Conservation (phyloP, 768 basidiomycete genomes). For the Pleurotus salmoneostramineus region DNA sequence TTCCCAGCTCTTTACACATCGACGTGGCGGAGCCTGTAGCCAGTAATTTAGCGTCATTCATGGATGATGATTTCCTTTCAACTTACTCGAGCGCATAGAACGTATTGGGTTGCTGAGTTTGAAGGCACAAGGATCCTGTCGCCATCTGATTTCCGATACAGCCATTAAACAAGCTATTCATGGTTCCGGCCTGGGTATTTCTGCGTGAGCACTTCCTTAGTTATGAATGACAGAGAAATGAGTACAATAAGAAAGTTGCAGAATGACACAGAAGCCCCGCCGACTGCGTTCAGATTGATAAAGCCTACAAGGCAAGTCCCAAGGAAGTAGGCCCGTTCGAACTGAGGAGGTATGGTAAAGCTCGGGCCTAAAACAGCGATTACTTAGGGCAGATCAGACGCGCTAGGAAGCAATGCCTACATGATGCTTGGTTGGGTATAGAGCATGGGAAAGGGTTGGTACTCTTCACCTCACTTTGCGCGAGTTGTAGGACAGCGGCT, state of each 20-base stretch:
- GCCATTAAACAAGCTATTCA: too few relatives aligned
- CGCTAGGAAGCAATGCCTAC: background rate
- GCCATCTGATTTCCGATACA: too few relatives aligned
- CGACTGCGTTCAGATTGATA: conserved; percentile 4
- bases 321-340: conserved; percentile 7
- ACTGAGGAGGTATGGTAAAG: conserved; percentile 4
- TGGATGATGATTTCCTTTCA: background rate
- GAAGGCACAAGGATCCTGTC: too few relatives aligned
- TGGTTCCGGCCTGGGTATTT: background rate
- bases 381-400: too few relatives aligned
- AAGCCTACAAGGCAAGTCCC: conserved; percentile 6
- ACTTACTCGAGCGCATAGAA: background rate
- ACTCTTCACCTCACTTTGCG: background rate
- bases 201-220: background rate
- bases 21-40: background rate
- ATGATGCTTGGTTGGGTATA: background rate
- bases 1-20: background rate
- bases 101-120: background rate
- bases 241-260: conserved; percentile 6
- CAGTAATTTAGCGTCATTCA: background rate
- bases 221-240: background rate
- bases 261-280: background rate
- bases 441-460: conserved; percentile 7
- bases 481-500: background rate
- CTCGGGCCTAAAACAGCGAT: conserved; percentile 8